Evolutionary conservation across 163 green algal genomes (phyloP), one percentile per base, ranked within the genome.

Genomic region (Chlamydomonas reinhardtii): DNA sequence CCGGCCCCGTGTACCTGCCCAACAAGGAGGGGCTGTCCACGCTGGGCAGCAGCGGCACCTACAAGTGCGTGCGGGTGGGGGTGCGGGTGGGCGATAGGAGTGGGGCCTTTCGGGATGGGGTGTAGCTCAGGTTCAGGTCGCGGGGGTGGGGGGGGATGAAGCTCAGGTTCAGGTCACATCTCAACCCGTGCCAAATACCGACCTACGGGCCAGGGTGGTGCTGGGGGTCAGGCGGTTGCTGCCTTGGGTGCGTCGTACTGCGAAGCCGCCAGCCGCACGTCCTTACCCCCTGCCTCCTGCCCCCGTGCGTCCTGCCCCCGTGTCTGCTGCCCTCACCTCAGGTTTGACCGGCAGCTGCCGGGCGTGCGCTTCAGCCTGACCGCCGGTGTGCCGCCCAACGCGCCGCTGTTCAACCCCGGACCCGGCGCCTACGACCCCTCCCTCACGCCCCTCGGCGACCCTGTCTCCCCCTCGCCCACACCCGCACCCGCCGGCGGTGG

Each of bases 401-500:
- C 69, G 20, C 87, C 87, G 4, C 48, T 83, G 17, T 83, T 78
- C 83, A 89, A 91, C 56, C 88, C 88, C 32, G 88, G 83, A 0
- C 83, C 88, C 32, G 83, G 83, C 48, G 64, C 87, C 65, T 92
- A 92, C 75, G 31, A 89, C 22, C 62, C 76, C 8, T 34, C n/a
- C 32, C 73, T 35, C 61, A 65, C 77, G 4, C 17, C 68, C 16
- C 35, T 32, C 19, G 85, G 89, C 43, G 64, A 81, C 32, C 37
- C n/a, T 25, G 29, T 74, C 24, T 68, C 80, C 25, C 65, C 76
- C 48, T 56, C 48, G 48, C 48, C 48, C 6, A 12, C 9, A 14
- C 48, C 48, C 48, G 48, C 48, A 0, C 85, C 85, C 27, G 69
- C 34, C 34, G 65, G 74, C 16, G 82, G 34, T 29, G 85, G 52